A percentile compares a stretch with the other conserved stretches of the same genome.
phyloP scores from a whole-genome alignment of 2,329 filamentous ascomycete species.

The Fusarium staphyleae region DNA sequence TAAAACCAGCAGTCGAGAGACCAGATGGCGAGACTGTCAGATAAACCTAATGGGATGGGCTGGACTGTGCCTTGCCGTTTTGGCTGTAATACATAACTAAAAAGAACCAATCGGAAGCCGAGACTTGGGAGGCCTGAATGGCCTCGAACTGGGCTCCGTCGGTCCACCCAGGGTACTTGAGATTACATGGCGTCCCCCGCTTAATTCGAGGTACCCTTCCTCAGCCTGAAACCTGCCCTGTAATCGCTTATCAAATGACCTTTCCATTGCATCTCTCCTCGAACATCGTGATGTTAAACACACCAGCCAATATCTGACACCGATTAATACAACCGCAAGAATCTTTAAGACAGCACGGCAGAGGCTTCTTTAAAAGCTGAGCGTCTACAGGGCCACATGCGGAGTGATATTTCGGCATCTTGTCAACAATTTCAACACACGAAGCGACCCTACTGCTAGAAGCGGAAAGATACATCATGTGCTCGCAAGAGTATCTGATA shows the following conservation, averaged over 20 bases:
- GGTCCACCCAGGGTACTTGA: slow-evolving; percentile 14
- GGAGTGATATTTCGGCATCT: too few relatives aligned
- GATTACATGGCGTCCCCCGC: background rate
- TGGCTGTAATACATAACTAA: background rate
- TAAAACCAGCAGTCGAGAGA: background rate
- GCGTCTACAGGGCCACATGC: too few relatives aligned
- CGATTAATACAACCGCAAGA: too few relatives aligned
- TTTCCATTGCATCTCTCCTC: background rate
- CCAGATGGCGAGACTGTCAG: slow-evolving; percentile 21
- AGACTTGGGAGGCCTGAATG: slow-evolving; percentile 3
- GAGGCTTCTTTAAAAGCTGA: too few relatives aligned
- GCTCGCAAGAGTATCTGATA: background rate
- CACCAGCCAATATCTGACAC: too few relatives aligned
- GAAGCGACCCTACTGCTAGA: too few relatives aligned
- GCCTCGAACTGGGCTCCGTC: slow-evolving; percentile 14
- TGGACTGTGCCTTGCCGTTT: slow-evolving; percentile 27
- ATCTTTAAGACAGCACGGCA: too few relatives aligned
- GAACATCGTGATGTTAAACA: too few relatives aligned
- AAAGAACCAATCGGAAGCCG: slow-evolving; percentile 30
- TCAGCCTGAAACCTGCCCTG: background rate
- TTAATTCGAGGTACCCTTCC: slow-evolving; percentile 6
- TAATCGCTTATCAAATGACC: slow-evolving; percentile 2
- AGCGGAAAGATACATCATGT: background rate
- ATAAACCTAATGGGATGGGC: slow-evolving; percentile 17
- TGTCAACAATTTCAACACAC: too few relatives aligned